Conservation (phyloP, 768 basidiomycete species). For the Glaciozyma antarctica region DNA sequence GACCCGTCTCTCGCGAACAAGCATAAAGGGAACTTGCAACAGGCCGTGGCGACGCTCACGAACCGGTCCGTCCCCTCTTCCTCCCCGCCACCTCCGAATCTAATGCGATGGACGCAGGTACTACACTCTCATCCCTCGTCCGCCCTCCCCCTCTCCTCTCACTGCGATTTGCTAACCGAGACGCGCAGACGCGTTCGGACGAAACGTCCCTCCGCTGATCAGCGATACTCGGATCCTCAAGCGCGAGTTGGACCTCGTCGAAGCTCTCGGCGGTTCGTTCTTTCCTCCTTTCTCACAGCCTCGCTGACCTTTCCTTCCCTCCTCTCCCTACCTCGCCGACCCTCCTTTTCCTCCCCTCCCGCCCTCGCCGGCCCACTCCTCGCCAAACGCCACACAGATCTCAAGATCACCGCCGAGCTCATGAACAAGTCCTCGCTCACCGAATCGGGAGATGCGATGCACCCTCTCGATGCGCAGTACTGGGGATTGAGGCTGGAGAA, state of each 20-base stretch:
- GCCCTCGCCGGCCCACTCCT: too few species aligned
- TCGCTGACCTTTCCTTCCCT: neutral
- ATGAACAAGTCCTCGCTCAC: neutral
- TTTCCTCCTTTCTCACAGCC: neutral
- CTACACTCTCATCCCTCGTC: neutral
- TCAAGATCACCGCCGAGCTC: neutral
- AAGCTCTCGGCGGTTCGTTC: neutral
- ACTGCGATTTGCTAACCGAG: neutral
- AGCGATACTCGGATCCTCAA: neutral
- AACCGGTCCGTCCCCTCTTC: neutral
- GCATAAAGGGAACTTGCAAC: neutral
- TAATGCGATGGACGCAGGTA: too few species aligned
- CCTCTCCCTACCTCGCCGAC: too few species aligned
- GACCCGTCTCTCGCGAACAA: neutral
- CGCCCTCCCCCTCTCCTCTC: neutral
- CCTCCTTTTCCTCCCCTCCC: too few species aligned
- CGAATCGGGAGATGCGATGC: neutral
- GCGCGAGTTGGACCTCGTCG: neutral
- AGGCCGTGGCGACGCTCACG: neutral
- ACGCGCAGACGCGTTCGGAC: neutral
- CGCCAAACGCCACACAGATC: neutral
- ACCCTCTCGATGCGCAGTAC: neutral
- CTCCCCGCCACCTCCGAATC: too few species aligned
- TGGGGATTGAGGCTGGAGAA: neutral
- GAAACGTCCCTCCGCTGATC: neutral